Conservation (phyloP, 768 basidiomycete genomes). For the Hemileccinum rubropunctum region DNA sequence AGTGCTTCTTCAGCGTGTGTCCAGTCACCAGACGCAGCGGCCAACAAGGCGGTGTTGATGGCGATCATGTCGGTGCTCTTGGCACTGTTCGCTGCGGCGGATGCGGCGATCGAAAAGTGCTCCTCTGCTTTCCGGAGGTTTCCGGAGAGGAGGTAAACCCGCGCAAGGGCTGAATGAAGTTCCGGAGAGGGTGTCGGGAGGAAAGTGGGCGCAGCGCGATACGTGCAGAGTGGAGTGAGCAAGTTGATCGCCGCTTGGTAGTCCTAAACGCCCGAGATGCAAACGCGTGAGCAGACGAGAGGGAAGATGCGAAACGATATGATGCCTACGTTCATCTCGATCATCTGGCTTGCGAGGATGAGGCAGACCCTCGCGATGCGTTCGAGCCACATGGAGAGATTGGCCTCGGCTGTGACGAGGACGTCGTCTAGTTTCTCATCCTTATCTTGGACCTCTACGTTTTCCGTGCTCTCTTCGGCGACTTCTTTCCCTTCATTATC, state of each 20-base stretch:
- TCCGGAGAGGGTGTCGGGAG: constrained; percentile 41
- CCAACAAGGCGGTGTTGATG: constrained; percentile 67
- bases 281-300: neutral
- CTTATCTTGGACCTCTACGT: constrained; percentile 1
- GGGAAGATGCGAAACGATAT: neutral
- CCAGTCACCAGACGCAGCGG: constrained; percentile 74
- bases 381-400: constrained; percentile 77
- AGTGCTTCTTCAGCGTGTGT: constrained; percentile 45
- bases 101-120: constrained; percentile 46
- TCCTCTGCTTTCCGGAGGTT: constrained; percentile 55
- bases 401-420: constrained; percentile 29
- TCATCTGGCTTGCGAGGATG: constrained; percentile 76
- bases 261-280: constrained; percentile 45
- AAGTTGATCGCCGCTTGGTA: constrained; percentile 63
- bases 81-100: constrained; percentile 42
- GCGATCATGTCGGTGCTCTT: constrained; percentile 44
- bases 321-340: constrained; percentile 73
- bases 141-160: constrained; percentile 75
- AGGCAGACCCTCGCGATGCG: constrained; percentile 71
- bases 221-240: constrained; percentile 62
- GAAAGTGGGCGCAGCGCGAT: constrained; percentile 22
- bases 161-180: constrained; percentile 66
- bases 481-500: neutral
- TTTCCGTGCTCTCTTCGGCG: neutral
- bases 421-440: constrained; percentile 14